Base-by-base conservation (phyloP, 2,329 filamentous ascomycete genomes). In the Arthroderma uncinatum region DNA sequence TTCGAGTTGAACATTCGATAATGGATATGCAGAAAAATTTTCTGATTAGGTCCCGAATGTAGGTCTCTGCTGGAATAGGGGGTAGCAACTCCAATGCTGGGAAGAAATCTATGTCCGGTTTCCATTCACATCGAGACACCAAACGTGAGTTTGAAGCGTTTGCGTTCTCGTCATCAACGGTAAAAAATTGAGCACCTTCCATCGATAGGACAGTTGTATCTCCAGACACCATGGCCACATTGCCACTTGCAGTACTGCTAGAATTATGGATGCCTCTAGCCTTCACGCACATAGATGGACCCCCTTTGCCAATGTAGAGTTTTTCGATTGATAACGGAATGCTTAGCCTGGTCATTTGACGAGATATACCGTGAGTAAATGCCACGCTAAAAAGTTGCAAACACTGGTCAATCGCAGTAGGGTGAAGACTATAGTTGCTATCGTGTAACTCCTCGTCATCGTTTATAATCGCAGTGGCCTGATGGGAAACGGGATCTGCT, bases 381-480 rank as follows among this genome's bases (percentile, higher is more conserved):
- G 57, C 36, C 14, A 53, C 42, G 4, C 54, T 58, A 28, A 52
- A 30, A 23, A 58, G 57, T 25, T 56, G 57, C 0, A 67, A 19
- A 33, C 62, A 57, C 6, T 62, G 60, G 36, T 67, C 64, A 19
- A 67, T 60, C 1, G 59, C 62, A 48, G 60, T 55, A 16, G 65
- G 65, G 54, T 66, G 65, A 14, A 59, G 36, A 10, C 33, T 19
- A 37, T 58, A 54, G 33, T 44, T 42, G 4, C 53, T 55, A 9
- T 56, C 53, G 2, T 47, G 28, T 30, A 50, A 34, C 14, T 54
- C 23, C 10, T 54, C 14, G 9, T 57, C 33, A 23, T 53, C 33
- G 9, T 34, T 21, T 2, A 37, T 58, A 6, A 25, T 40, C 4
- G 33, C 23, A 8, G 52, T 10, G 14, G 56, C 53, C 6, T 14